Evolutionary conservation across 768 basidiomycete genomes (phyloP).

Genomic region (Calocybe gangraenosa): DNA sequence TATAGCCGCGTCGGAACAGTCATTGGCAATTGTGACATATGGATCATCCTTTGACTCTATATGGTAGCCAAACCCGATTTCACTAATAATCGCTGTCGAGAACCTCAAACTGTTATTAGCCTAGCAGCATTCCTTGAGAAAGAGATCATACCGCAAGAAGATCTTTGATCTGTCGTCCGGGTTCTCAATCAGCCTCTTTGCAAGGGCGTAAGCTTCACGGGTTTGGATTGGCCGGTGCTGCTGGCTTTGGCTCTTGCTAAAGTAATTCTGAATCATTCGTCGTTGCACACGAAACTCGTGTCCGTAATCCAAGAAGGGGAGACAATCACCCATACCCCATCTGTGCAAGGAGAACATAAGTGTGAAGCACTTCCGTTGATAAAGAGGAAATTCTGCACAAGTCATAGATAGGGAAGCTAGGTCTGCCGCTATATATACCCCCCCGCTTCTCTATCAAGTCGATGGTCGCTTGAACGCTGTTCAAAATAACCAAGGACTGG

Average conservation of each 20-base stretch:
- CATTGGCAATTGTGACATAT: constrained; percentile 31
- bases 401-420: constrained; percentile 18
- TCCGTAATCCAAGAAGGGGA: constrained; percentile 13
- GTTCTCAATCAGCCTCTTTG: constrained; percentile 8
- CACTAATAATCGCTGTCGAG: constrained; percentile 20
- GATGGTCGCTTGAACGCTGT: too few species aligned
- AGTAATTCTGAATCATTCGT: constrained; percentile 8
- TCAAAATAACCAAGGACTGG: constrained; percentile 23
- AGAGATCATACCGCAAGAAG: constrained; percentile 11
- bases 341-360: too few species aligned
- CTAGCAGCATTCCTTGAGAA: neutral
- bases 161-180: constrained; percentile 15
- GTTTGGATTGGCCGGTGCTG: constrained; percentile 6
- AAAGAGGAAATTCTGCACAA: too few species aligned
- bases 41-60: constrained; percentile 30
- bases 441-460: constrained; percentile 40
- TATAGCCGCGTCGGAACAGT: constrained; percentile 21
- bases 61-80: constrained; percentile 27
- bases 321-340: too few species aligned
- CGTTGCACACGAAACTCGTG: constrained; percentile 12
- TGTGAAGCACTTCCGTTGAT: too few species aligned
- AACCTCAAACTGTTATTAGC: neutral
- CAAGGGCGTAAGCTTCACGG: constrained; percentile 15
- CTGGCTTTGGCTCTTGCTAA: constrained; percentile 2
- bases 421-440: constrained; percentile 30